phyloP scores from a whole-genome alignment of 2,329 filamentous ascomycete species.

The Fusarium virguliforme region DNA sequence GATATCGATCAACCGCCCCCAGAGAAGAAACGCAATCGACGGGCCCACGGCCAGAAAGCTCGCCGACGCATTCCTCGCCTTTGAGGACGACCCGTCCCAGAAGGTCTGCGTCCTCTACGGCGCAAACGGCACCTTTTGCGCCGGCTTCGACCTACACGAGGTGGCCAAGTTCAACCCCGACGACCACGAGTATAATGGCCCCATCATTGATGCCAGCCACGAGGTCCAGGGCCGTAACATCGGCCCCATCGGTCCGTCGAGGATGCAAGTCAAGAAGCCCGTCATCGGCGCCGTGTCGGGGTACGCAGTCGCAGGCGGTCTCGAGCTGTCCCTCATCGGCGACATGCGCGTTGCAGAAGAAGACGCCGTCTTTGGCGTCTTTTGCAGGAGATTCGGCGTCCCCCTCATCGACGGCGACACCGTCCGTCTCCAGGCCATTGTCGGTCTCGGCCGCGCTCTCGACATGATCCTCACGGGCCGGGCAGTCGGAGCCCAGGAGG shows the following conservation, averaged over 20 bases:
- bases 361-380: conserved; percentile 69
- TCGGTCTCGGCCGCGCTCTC: conserved; percentile 62
- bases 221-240: conserved; percentile 2
- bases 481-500: background rate
- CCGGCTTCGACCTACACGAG: background rate
- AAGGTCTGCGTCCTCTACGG: background rate
- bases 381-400: conserved; percentile 64
- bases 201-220: background rate
- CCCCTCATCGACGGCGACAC: conserved; percentile 63
- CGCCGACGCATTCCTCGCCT: conserved; percentile 63
- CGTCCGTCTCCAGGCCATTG: conserved; percentile 65
- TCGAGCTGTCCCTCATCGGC: conserved; percentile 20
- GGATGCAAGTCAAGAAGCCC: conserved; percentile 9
- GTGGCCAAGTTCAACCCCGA: conserved; percentile 4
- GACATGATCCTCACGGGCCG: conserved; percentile 12
- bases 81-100: conserved; percentile 64
- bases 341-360: conserved; percentile 70
- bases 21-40: conserved; percentile 69
- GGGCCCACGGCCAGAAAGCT: conserved; percentile 64
- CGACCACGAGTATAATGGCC: background rate
- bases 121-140: conserved; percentile 5
- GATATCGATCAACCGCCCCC: conserved; percentile 69
- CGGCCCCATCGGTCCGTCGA: background rate
- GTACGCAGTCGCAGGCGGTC: background rate
- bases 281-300: conserved; percentile 6